These are phyloP conservation scores for Psilocybe subaeruginosa DNA, from an alignment of 768 basidiomycete genomes.

Conservation along the genomic window DNA sequence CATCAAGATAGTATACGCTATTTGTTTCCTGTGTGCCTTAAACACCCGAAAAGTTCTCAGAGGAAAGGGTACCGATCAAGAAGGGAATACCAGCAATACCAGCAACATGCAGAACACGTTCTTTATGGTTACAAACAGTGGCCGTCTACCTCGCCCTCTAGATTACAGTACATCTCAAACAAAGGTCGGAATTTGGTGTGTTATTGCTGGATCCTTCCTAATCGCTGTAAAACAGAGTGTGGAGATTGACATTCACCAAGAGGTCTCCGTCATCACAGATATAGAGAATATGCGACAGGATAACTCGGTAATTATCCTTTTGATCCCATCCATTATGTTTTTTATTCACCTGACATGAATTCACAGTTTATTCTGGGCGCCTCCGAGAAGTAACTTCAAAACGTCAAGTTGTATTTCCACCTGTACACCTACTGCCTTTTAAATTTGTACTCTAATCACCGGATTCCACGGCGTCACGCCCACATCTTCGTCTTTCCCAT, in stretches of 20 bases:
- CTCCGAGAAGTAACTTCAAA: neutral
- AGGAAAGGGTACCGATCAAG: constrained; percentile 53
- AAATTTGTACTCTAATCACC: neutral
- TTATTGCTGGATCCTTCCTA: neutral
- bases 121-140: constrained; percentile 27
- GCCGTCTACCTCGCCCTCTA: constrained; percentile 10
- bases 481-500: neutral
- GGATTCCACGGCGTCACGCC: neutral
- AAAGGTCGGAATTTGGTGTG: constrained; percentile 2
- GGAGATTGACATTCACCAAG: constrained; percentile 33
- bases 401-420: constrained; percentile 8
- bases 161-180: constrained; percentile 9
- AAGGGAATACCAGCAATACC: constrained; percentile 24
- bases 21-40: constrained; percentile 46
- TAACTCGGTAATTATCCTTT: constrained; percentile 7
- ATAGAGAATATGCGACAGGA: constrained; percentile 15
- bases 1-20: constrained; percentile 37
- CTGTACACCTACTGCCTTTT: constrained; percentile 16
- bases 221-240: constrained; percentile 25
- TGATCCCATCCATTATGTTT: neutral
- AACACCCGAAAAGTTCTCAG: constrained; percentile 57
- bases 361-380: neutral
- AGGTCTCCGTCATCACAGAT: constrained; percentile 33
- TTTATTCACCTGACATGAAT: neutral
- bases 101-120: constrained; percentile 20